Evolutionary conservation across 2,329 filamentous ascomycete genomes (phyloP), one percentile per base, ranked within the genome.

Genomic region (Talaromyces amestolkiae): DNA sequence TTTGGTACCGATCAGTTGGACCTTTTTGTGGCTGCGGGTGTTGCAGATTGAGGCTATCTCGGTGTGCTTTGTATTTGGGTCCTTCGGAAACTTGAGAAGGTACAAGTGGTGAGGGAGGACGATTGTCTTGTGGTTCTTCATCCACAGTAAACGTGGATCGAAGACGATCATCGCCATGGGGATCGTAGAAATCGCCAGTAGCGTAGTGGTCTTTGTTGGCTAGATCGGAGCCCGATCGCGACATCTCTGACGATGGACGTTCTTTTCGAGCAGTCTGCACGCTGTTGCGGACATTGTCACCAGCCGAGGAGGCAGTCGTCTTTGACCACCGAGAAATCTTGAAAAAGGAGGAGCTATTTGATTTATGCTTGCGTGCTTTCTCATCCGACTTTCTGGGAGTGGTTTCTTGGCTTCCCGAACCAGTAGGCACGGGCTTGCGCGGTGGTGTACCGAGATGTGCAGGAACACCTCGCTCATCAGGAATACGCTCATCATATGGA

Each of bases 271-370:
- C 83, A 33, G 75, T 73, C 63, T 81, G 80, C 54, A 78, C 76
- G 71, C 87, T 91, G 72, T 86, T 87, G 47, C 90, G 87, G 76
- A 93, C 90, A 47, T 89, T 90, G 70, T 90, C 90, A 53, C 91
- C 89, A 51, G 93, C 88, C 67, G 92, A 96, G 0, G 93, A 97
- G 3, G 93, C 87, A 0, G 95, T 99, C 2, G 94, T 98, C 80
- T 96, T 95, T 0, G 94, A 98, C 95, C 95, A 99, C 51, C 95
- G 87, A 6, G 95, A 98, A 68, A 97, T 93, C 81, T 96, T 97
- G 68, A 96, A 91, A 83, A 88, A 83, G 0, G 91, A 92, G 0
- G 92, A 95, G 65, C 88, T 88, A 74, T 86, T 90, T 0, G 92
- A 94, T 76, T 96, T 96, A 80, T 96, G 91, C 80, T 96, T 97